These are phyloP conservation scores for Spathaspora boniae DNA, from an alignment of 805 yeast genomes.

Conservation along the genomic window DNA sequence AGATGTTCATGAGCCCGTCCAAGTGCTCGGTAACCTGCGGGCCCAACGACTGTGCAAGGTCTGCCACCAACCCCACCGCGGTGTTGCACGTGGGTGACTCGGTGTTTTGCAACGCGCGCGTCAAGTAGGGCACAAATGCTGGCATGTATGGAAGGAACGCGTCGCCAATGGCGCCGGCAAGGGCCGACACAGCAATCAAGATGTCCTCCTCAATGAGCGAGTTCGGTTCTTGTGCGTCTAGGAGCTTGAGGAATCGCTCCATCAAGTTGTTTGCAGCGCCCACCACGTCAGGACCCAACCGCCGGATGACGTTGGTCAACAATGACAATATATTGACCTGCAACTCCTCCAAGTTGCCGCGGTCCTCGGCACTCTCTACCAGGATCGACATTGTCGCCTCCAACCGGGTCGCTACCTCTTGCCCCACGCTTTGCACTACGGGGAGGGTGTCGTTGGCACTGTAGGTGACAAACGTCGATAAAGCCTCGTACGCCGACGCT, in stretches of 20 bases:
- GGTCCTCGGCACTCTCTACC: slow-evolving; percentile 64
- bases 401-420: slow-evolving; percentile 68
- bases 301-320: slow-evolving; percentile 78
- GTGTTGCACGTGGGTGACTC: slow-evolving; percentile 83
- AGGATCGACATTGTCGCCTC: slow-evolving; percentile 66
- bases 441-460: slow-evolving; percentile 69
- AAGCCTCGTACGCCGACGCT: slow-evolving; percentile 95
- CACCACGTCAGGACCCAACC: slow-evolving; percentile 63
- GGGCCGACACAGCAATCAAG: slow-evolving; percentile 85
- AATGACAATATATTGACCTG: slow-evolving; percentile 79
- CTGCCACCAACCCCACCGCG: slow-evolving; percentile 94
- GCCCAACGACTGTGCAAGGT: slow-evolving; percentile 86
- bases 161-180: slow-evolving; percentile 75
- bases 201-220: slow-evolving; percentile 91
- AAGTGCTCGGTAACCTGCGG: slow-evolving; percentile 68
- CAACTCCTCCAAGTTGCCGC: slow-evolving; percentile 77
- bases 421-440: slow-evolving; percentile 67
- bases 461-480: slow-evolving; percentile 75
- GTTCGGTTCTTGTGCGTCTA: slow-evolving; percentile 52
- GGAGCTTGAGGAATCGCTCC: slow-evolving; percentile 73
- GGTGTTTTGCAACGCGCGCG: slow-evolving; percentile 73
- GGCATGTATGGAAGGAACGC: slow-evolving; percentile 74
- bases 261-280: slow-evolving; percentile 79
- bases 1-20: slow-evolving; percentile 75
- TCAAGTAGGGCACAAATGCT: slow-evolving; percentile 78